phyloP scores from a whole-genome alignment of 2,329 filamentous ascomycete species.

The Gnomoniopsis sp. region DNA sequence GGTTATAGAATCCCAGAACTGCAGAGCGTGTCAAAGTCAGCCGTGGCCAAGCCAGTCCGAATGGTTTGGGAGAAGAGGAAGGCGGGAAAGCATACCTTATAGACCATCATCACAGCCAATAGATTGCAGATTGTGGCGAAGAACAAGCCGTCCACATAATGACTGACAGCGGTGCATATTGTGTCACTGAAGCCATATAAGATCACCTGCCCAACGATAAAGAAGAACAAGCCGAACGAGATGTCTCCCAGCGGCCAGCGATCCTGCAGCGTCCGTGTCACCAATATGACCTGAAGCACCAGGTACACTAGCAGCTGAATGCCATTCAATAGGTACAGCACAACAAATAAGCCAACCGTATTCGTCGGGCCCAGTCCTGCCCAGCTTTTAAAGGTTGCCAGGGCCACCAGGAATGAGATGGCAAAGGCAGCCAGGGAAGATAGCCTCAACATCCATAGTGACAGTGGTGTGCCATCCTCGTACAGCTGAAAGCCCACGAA shows the following conservation, averaged over 20 bases:
- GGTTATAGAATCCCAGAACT: constrained; percentile 99
- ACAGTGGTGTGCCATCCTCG: constrained; percentile 90
- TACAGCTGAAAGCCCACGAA: constrained; percentile 99
- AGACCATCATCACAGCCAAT: constrained; percentile 98
- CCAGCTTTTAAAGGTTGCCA: constrained; percentile 92
- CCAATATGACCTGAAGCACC: constrained; percentile 82
- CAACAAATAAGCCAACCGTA: constrained; percentile 84
- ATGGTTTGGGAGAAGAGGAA: not conserved
- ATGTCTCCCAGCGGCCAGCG: constrained; percentile 95
- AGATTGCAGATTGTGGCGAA: constrained; percentile 93
- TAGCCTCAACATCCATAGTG: constrained; percentile 85
- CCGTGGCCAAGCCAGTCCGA: no score
- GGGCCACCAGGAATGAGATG: constrained; percentile 80
- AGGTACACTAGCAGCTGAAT: constrained; percentile 84
- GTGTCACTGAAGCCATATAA: constrained; percentile 84
- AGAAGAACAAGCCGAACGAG: constrained; percentile 84
- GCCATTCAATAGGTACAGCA: constrained; percentile 87
- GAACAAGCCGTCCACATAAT: constrained; percentile 93
- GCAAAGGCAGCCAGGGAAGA: constrained; percentile 78
- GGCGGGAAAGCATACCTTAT: constrained; percentile 65
- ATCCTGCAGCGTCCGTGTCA: constrained; percentile 86
- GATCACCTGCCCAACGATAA: constrained; percentile 86
- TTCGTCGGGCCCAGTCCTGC: constrained; percentile 80
- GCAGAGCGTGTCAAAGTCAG: constrained; percentile 19
- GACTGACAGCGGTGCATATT: constrained; percentile 80